Conservation (phyloP, 805 yeast genomes). For the Lachancea meyersii region DNA sequence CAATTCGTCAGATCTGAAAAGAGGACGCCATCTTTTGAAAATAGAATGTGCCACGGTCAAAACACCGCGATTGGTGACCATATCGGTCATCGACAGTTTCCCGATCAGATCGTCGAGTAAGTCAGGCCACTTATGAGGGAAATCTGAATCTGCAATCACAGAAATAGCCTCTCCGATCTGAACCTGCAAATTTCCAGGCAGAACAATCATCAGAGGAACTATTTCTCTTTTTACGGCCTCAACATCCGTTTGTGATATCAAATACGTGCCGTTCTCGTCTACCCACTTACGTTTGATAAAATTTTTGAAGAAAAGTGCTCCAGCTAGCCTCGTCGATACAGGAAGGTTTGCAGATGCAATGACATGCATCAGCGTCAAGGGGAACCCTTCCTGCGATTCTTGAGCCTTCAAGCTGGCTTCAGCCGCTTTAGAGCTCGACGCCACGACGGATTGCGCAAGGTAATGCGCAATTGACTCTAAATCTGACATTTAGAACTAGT, state of each 20-base stretch:
- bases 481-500: slow-evolving; percentile 35
- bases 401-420: slow-evolving; percentile 57
- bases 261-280: slow-evolving; percentile 78
- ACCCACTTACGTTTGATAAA: slow-evolving; percentile 81
- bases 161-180: slow-evolving; percentile 94
- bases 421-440: slow-evolving; percentile 57
- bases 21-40: slow-evolving; percentile 94
- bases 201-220: slow-evolving; percentile 74
- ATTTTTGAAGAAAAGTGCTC: slow-evolving; percentile 85
- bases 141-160: slow-evolving; percentile 90
- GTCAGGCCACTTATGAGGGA: slow-evolving; percentile 83
- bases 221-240: slow-evolving; percentile 66
- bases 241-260: slow-evolving; percentile 56
- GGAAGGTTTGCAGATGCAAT: slow-evolving; percentile 57
- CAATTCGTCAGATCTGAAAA: slow-evolving; percentile 84
- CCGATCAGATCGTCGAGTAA: slow-evolving; percentile 67
- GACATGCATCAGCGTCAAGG: slow-evolving; percentile 66
- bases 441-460: slow-evolving; percentile 58
- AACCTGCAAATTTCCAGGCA: slow-evolving; percentile 75
- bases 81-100: slow-evolving; percentile 58
- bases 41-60: slow-evolving; percentile 90
- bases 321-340: slow-evolving; percentile 68
- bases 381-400: slow-evolving; percentile 68
- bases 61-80: slow-evolving; percentile 75
- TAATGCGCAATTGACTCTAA: slow-evolving; percentile 48